A percentile compares a stretch with the other conserved stretches of the same genome.
Evolutionary conservation across 2,329 filamentous ascomycete species (phyloP).

Genomic region (Cephalotrichum gorgonifer): DNA sequence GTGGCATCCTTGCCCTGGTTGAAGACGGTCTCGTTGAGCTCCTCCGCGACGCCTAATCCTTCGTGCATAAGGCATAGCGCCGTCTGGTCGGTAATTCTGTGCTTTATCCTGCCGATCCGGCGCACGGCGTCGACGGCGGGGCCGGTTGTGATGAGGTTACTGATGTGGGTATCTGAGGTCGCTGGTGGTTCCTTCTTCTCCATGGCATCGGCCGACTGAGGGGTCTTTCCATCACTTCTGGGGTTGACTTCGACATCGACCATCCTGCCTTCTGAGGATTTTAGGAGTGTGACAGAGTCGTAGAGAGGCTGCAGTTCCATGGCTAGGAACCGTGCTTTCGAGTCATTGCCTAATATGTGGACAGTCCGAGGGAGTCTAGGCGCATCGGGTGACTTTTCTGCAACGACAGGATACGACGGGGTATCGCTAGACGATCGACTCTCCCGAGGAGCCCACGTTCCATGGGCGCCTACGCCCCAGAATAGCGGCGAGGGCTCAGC

Average conservation of each 20-base stretch:
- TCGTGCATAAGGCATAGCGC: conserved; percentile 71
- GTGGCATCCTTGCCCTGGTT: conserved; percentile 20
- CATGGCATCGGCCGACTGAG: not conserved
- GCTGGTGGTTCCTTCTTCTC: not conserved
- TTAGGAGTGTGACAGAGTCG: conserved; percentile 1
- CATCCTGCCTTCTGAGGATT: not conserved
- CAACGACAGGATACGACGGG: not conserved
- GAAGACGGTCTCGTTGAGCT: conserved; percentile 42
- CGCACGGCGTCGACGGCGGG: conserved; percentile 39
- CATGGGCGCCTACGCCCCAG: not conserved
- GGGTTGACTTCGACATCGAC: too few relatives aligned
- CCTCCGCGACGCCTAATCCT: conserved; percentile 75
- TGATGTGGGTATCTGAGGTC: not conserved
- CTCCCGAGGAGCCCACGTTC: not conserved
- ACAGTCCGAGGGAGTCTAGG: not conserved
- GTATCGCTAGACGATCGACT: not conserved
- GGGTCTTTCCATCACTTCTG: too few relatives aligned
- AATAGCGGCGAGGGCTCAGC: conserved; percentile 28
- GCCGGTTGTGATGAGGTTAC: conserved; percentile 61
- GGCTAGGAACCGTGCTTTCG: not conserved
- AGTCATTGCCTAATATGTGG: conserved; percentile 3
- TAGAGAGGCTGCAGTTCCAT: conserved; percentile 1
- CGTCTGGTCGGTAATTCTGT: conserved; percentile 57
- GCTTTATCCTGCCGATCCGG: conserved; percentile 48
- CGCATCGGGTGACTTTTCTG: not conserved